Base-by-base conservation (phyloP, 2,329 filamentous ascomycete genomes). In the Lojkania enalia region DNA sequence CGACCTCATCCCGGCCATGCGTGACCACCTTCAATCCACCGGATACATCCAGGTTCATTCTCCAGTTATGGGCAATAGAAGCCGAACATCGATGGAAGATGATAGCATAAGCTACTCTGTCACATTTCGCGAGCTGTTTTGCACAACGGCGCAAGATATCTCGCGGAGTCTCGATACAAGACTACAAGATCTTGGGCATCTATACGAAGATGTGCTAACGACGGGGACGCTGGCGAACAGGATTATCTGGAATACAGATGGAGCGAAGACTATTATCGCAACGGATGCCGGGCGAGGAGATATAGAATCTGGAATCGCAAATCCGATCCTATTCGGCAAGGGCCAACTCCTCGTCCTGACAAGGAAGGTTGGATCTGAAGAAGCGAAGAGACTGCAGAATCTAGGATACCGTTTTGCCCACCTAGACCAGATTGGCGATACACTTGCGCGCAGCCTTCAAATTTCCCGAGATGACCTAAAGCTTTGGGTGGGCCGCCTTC, bases 331-430 rank as follows among this genome's bases (percentile, higher is more conserved):
- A 0, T 78, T 83, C 27, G 86, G 86, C 3, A 84, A 83, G 47
- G 90, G 90, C 0, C 88, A 91, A 42, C 77, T 95, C 35, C 81
- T 96, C 65, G 90, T 95, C 57, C 78, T 95, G 7, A 85, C 90
- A 4, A 86, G 84, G 9, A 78, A 78, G 32, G 76, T 87, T 1
- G 74, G 77, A 23, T 74, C 75, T 23, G 73, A 77, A 1, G 87
- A 90, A 25, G 76, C 80, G 0, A 77, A 81, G 39, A 78, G 79
- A 20, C 76, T 95, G 12, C 80, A 85, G 51, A 82, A 87, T 1
- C 74, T 80, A 9, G 90, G 90, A 1, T 95, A 85, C 66, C 82
- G 87, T n/a, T 95, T 95, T 58, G 87, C 87, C 11, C 60, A 48
- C 21, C 52, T 64, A 16, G 64, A 63, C 4, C 64, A 90, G 49